Percentiles rank a stretch among this genome's conserved stretches.
Evolutionary conservation across 805 yeast genomes (phyloP).

Genomic region (Candida montana): DNA sequence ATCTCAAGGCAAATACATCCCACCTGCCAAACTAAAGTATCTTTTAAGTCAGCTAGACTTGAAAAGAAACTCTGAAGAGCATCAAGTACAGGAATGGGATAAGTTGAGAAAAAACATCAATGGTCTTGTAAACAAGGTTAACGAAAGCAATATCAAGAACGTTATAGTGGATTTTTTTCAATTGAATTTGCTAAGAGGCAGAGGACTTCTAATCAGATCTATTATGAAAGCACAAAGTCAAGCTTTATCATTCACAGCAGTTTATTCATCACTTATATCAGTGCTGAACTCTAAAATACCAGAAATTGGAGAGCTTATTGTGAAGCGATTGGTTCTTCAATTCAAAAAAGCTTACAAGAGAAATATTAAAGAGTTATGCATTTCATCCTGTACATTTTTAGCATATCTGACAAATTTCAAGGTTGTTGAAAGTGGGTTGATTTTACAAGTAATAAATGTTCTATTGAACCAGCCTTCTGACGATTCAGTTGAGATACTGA

Average conservation of each 20-base stretch:
- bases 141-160: constrained; percentile 40
- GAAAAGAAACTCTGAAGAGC: constrained; percentile 30
- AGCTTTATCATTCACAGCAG: constrained; percentile 37
- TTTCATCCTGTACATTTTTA: constrained; percentile 43
- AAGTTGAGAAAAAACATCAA: constrained; percentile 41
- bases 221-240: constrained; percentile 49
- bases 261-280: constrained; percentile 53
- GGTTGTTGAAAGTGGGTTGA: constrained; percentile 50
- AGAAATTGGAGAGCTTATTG: constrained; percentile 54
- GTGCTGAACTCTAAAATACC: constrained; percentile 66
- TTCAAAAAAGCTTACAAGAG: constrained; percentile 50
- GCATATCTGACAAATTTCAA: constrained; percentile 60
- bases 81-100: constrained; percentile 57
- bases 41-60: constrained; percentile 32
- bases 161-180: constrained; percentile 46
- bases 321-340: constrained; percentile 47
- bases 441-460: constrained; percentile 46
- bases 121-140: constrained; percentile 42
- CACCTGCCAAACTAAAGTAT: constrained; percentile 46
- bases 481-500: constrained; percentile 51
- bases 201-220: constrained; percentile 54
- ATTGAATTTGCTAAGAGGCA: constrained; percentile 54
- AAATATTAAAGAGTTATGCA: constrained; percentile 40
- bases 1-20: constrained; percentile 46
- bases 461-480: constrained; percentile 45